Percentiles rank a stretch among this genome's conserved stretches.
phyloP scores from a whole-genome alignment of 345 rosid species.

The Rhizophora apiculata region DNA sequence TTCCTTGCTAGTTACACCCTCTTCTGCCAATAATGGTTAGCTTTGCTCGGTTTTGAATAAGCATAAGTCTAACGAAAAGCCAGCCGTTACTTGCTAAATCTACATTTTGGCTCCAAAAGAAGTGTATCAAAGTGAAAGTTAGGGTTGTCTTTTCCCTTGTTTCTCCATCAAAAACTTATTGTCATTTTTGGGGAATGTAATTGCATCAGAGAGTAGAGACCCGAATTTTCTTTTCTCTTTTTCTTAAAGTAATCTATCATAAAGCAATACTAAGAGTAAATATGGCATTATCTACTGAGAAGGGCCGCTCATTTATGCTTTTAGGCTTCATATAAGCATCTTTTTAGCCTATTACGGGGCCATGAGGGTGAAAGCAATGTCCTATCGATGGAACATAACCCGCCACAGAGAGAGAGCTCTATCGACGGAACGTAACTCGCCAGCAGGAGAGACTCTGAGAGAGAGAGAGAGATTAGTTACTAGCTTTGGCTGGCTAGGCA shows the following conservation, averaged over 20 bases:
- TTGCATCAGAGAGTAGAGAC: conserved; percentile 9
- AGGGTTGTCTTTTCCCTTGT: conserved; percentile 35
- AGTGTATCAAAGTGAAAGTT: conserved; percentile 38
- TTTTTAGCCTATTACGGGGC: conserved; percentile 44
- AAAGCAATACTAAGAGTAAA: conserved; percentile 50
- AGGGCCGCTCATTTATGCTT: conserved; percentile 53
- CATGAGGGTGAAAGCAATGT: conserved; percentile 53
- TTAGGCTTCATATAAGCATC: conserved; percentile 57
- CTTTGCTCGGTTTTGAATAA: conserved; percentile 1
- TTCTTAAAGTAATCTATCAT: conserved; percentile 40
- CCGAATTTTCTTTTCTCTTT: conserved; percentile 27
- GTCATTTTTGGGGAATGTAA: conserved; percentile 18
- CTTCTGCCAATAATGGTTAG: conserved; percentile 19
- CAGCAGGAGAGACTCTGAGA: background rate
- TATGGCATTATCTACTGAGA: conserved; percentile 72
- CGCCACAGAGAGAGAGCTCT: background rate
- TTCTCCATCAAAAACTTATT: conserved; percentile 34
- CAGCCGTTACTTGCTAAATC: too few relatives aligned
- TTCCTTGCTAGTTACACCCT: background rate
- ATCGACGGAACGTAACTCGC: conserved; percentile 19
- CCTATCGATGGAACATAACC: conserved; percentile 22
- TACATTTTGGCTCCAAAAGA: conserved; percentile 15
- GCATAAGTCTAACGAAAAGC: too few relatives aligned
- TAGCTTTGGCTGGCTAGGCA: conserved; percentile 26
- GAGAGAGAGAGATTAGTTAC: conserved; percentile 14